These are phyloP conservation scores for Tuber magnatum DNA, from an alignment of 495 filamentous ascomycete genomes.

Conservation along the genomic window DNA sequence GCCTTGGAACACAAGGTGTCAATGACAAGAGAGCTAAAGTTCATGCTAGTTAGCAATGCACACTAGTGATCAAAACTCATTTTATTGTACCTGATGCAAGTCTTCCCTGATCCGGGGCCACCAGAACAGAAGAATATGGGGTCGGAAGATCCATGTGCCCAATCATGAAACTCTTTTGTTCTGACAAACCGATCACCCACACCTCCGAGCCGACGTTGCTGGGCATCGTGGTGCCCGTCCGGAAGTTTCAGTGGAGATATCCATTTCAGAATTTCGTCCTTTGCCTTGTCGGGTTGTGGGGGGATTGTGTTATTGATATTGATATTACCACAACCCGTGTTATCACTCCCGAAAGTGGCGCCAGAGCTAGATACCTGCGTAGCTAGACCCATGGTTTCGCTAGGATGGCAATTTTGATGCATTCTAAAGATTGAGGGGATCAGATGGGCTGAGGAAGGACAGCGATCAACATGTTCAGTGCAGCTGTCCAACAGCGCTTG, in stretches of 20 bases:
- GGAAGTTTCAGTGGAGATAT: neutral
- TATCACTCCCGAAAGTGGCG: neutral
- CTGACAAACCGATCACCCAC: neutral
- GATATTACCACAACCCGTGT: neutral
- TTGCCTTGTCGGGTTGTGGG: neutral
- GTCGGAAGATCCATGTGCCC: neutral
- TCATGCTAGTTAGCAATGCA: neutral
- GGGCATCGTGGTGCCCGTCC: neutral
- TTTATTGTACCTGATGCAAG: neutral
- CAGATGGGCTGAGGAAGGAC: neutral
- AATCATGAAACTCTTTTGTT: neutral
- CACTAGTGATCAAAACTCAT: neutral
- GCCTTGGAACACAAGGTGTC: neutral
- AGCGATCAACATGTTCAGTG: neutral
- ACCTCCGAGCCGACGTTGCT: neutral
- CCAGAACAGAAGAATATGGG: neutral
- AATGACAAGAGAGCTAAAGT: neutral
- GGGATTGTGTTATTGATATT: neutral
- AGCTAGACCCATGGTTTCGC: neutral
- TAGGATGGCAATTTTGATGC: neutral
- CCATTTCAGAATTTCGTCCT: neutral
- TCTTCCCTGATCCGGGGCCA: neutral
- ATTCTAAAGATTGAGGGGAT: neutral
- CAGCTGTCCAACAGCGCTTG: neutral
- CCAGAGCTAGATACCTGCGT: neutral